Evolutionary conservation across 1,284 basidiomycete genomes (phyloP), one percentile per base, ranked within the genome.

Genomic region (Polyporus tsugae): DNA sequence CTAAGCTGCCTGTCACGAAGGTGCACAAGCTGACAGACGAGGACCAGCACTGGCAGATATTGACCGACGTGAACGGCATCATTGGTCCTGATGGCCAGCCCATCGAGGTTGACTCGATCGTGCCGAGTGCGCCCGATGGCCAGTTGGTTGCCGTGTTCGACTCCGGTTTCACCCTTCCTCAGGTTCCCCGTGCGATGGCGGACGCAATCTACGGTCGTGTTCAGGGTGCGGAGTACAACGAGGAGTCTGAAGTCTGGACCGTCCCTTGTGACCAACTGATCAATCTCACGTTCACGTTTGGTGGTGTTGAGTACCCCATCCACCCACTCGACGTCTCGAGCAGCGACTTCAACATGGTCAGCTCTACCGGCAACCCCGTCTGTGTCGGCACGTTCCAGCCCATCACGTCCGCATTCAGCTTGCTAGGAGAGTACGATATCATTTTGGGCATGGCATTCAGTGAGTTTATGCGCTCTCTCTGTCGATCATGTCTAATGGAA

Each of bases 191-290:
- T 44, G 82, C 83, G 9, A 84, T 94, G 71, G 88, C 91, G 11
- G 92, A 94, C 72, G 90, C 90, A 19, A 93, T 94, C 72, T 94
- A 94, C 74, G 92, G 92, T 1, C 88, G 92, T 57, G 90, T 94
- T 2, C 87, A 87, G 70, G 91, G 91, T 46, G 92, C 93, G 5
- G 85, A 85, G 65, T 94, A 89, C 79, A 89, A 91, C 74, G 73
- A 81, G 15, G 77, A 76, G 10, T 83, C 82, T 53, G 83, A 88
- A 68, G 85, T 87, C 68, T 94, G 92, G 93, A 87, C 87, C 2
- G 80, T 94, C 0, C 93, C 92, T 0, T 94, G 93, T 75, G 86
- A 84, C 13, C 91, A 93, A 78, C 77, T 87, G 73, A 82, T 94
- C 66, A 92, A 91, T 67, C 75, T 94, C 59, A 87, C 88, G 4